Evolutionary conservation across 2,329 filamentous ascomycete species (phyloP), one percentile per base, ranked within the genome.

Genomic region (Scedosporium boydii): DNA sequence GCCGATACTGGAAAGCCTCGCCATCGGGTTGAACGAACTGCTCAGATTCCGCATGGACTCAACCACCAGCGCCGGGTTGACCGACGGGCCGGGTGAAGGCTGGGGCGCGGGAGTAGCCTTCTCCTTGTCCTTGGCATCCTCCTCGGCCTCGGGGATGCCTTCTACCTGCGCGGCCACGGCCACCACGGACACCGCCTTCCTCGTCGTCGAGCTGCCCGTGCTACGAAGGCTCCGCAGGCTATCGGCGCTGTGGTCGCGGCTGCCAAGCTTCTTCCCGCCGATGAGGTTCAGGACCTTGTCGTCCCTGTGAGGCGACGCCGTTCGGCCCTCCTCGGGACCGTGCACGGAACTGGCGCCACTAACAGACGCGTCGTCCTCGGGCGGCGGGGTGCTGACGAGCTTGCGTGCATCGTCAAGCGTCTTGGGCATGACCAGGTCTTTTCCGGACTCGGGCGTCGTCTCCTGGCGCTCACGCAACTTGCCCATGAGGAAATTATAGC

Each of bases 351-450:
- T 83, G 48, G 80, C 76, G 44, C 82, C 86, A 68, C 82, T 84
- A n/a, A 81, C 76, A 7, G 83, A 85, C 65, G 72, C 80, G 63
- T 87, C 84, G 44, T 88, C 85, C 2, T 86, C 84, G 0, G 77
- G 82, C 14, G 85, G 79, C 42, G 88, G 86, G 1, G 89, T 89
- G 69, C 86, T 90, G 65, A 99, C 89, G 10, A 99, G 83, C 72
- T 92, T 93, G 57, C 92, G 84, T 16, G 93, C 95, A 69, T 99
- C 95, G 68, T 96, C 95, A 0, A 99, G 79, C 1, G 95, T 99
- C 69, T 91, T 93, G 1, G 95, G 95, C 0, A 96, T 81, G 6
- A 85, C 75, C 2, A 86, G 81, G 12, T 70, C 67, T 55, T 75
- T 74, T 23, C 76, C 74, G 5, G 75, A 73, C 29, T 75, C 74